phyloP scores from a whole-genome alignment of 148 eudicot species.

The Limonium bicolor region DNA sequence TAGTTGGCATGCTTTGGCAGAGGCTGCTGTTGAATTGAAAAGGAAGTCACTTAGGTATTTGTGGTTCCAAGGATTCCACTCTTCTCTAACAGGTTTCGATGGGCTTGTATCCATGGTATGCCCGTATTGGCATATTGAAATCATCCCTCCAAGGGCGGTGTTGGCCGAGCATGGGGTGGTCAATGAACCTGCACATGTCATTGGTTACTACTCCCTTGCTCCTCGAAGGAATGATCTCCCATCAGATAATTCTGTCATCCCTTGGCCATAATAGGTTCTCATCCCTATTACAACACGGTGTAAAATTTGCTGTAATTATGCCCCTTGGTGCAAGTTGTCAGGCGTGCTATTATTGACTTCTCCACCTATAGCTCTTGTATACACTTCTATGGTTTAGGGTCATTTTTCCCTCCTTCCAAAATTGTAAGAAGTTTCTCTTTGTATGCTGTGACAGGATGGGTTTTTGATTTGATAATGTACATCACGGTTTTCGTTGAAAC shows the following conservation, averaged over 20 bases:
- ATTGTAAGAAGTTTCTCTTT: too few relatives aligned
- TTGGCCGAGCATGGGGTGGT: conserved; percentile 22
- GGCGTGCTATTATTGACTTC: too few relatives aligned
- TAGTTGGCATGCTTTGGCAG: conserved; percentile 61
- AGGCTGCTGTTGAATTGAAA: conserved; percentile 34
- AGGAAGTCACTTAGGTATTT: conserved; percentile 59
- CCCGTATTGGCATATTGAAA: conserved; percentile 76
- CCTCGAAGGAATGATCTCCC: conserved; percentile 78
- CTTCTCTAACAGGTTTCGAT: conserved; percentile 29
- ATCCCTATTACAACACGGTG: too few relatives aligned
- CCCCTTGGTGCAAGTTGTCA: too few relatives aligned
- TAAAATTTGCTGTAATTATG: too few relatives aligned
- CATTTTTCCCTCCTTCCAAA: too few relatives aligned
- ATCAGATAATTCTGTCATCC: conserved; percentile 24
- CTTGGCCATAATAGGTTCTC: too few relatives aligned
- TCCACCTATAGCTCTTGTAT: too few relatives aligned
- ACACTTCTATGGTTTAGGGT: too few relatives aligned
- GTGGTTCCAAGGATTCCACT: conserved; percentile 90
- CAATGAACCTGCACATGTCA: conserved; percentile 73
- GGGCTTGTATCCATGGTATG: conserved; percentile 37
- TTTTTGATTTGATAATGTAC: too few relatives aligned
- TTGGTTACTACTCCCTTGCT: conserved; percentile 80
- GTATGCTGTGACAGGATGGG: too few relatives aligned
- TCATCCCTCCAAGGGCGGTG: conserved; percentile 57
- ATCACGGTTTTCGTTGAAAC: too few relatives aligned